Base-by-base conservation (phyloP, 345 rosid genomes). In the Citrus hindsii region DNA sequence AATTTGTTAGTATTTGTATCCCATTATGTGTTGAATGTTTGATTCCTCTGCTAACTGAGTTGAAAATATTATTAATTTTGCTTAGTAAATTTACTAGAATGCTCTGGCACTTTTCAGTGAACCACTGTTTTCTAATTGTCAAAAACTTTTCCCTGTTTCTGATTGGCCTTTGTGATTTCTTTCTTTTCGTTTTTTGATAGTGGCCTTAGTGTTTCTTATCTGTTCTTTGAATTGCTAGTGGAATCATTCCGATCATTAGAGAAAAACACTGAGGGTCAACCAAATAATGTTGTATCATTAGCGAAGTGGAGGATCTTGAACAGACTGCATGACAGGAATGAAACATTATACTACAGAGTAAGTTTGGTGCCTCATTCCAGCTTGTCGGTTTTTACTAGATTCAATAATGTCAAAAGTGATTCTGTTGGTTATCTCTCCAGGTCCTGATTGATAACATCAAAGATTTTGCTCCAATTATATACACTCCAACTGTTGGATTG, bases 301-400 rank as follows among this genome's bases (percentile, higher is more conserved):
- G 95, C 98, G 5, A 96, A 96, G 81, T 96, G 99, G 99, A 94
- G 99, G 90, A 94, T 96, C 65, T 86, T 96, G 80, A 96, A 96
- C 82, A 85, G 99, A 78, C 86, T 96, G 83, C 99, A 96, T 83
- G 99, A 96, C 82, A 91, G 99, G 88, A 96, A 96, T 82, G 97
- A 96, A 86, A 96, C 97, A 46, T 82, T 96, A 56, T 96, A 96
- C 83, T 96, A 89, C 79, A 85, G 97, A 48, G 99, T 93, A 84
- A 84, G 90, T 86, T 82, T 82, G 32, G 9, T 63, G 27, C 22
- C 27, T 51, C 33, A 22, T 76, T 77, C 66, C 22, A n/a, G 73
- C 59, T 63, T 82, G 53, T 79, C 16, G 51, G 75, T 78, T 32
- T 70, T 46, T 42, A 53, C 25, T 37, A 30, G n/a, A 60, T 69